These are phyloP conservation scores for Anaeramoeba flamelloides DNA, from an alignment of 78 protist genomes.

Conservation along the genomic window DNA sequence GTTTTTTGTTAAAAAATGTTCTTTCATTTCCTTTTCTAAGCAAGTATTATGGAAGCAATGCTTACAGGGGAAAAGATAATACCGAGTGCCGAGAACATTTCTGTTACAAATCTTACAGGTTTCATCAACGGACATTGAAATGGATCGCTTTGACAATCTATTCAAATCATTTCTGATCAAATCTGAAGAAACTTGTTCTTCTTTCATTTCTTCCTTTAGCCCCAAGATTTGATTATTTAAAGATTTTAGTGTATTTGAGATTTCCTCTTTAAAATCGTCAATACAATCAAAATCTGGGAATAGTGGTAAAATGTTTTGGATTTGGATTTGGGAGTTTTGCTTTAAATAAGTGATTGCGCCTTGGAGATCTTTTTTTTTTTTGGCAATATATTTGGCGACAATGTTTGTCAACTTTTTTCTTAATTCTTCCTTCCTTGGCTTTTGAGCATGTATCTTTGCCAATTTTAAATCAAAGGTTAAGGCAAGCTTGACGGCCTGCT, in stretches of 20 bases:
- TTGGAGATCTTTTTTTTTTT: neutral
- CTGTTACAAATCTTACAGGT: slow-evolving; percentile 49
- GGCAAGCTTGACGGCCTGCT: neutral
- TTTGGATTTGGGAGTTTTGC: slow-evolving; percentile 67
- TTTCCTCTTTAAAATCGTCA: slow-evolving; percentile 76
- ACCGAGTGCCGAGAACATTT: slow-evolving; percentile 38
- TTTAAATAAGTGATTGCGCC: slow-evolving; percentile 38
- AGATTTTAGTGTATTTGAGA: slow-evolving; percentile 50
- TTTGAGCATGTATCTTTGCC: neutral
- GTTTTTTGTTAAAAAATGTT: neutral
- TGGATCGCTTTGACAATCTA: slow-evolving; percentile 44
- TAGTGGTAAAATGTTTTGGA: too few species aligned
- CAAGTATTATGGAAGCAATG: slow-evolving; percentile 72
- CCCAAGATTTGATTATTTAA: slow-evolving; percentile 55
- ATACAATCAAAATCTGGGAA: slow-evolving; percentile 72
- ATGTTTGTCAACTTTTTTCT: neutral
- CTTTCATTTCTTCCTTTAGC: slow-evolving; percentile 64
- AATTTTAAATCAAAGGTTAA: neutral
- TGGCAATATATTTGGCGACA: neutral
- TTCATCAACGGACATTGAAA: slow-evolving; percentile 34
- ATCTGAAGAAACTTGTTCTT: slow-evolving; percentile 50
- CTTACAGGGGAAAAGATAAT: slow-evolving; percentile 67
- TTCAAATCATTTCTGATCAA: slow-evolving; percentile 59
- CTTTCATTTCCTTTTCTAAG: slow-evolving; percentile 9
- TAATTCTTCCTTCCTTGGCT: neutral